These are phyloP conservation scores for Myxozyma vanderwaltii DNA, from an alignment of 805 yeast species.

Conservation along the genomic window DNA sequence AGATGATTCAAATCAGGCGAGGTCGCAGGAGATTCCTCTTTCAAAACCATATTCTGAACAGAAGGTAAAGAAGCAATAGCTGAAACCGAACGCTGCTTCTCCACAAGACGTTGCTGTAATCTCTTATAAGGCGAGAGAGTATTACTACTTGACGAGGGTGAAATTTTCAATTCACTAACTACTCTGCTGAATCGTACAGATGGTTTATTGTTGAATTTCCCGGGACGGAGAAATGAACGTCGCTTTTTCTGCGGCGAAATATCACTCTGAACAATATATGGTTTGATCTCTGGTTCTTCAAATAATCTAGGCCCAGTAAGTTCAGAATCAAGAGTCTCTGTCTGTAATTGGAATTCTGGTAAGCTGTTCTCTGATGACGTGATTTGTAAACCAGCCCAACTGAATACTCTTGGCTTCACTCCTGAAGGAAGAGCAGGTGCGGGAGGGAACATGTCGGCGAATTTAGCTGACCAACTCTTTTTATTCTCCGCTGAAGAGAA, in stretches of 20 bases:
- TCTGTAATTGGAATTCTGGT: neutral
- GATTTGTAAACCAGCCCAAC: constrained; percentile 21
- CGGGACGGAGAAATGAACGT: constrained; percentile 14
- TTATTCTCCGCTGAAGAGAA: constrained; percentile 26
- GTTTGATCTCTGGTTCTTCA: constrained; percentile 27
- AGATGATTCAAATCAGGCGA: constrained; percentile 1
- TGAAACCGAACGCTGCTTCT: constrained; percentile 17
- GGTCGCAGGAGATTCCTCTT: constrained; percentile 3
- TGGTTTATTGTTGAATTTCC: neutral
- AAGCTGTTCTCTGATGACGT: neutral
- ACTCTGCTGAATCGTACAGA: constrained; percentile 18
- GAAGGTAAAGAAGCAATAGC: constrained; percentile 4
- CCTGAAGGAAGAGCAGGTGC: constrained; percentile 21
- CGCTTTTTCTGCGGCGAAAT: constrained; percentile 28
- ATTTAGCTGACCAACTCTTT: constrained; percentile 20
- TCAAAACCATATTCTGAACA: neutral
- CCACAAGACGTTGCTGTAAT: constrained; percentile 13
- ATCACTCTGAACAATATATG: constrained; percentile 20
- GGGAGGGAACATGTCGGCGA: constrained; percentile 22
- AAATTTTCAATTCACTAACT: constrained; percentile 10
- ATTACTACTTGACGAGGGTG: neutral
- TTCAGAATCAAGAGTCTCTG: constrained; percentile 26
- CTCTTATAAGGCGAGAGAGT: constrained; percentile 9
- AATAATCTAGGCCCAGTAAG: constrained; percentile 23
- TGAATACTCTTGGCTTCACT: neutral